Conservation (phyloP, 495 filamentous ascomycete species). For the Cryomyces minteri region DNA sequence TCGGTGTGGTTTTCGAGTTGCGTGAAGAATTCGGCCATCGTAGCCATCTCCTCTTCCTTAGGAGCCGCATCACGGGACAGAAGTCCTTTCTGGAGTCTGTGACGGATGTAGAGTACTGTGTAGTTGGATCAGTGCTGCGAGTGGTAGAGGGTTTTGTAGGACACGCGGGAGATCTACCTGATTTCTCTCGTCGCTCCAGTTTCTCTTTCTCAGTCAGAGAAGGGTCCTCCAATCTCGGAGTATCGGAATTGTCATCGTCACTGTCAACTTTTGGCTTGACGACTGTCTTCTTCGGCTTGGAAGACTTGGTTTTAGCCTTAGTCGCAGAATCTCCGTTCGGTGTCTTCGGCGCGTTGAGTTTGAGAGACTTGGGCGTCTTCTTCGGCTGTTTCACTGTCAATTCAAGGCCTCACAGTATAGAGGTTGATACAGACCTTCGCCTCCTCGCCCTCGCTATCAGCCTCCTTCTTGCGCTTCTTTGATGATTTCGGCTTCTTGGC, state of each 20-base stretch:
- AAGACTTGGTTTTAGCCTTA: constrained; percentile 20
- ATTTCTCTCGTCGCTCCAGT: constrained; percentile 37
- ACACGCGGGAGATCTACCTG: constrained; percentile 24
- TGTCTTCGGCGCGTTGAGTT: constrained; percentile 40
- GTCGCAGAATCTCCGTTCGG: constrained; percentile 24
- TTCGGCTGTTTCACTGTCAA: constrained; percentile 20
- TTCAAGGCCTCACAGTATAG: neutral
- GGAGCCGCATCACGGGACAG: constrained; percentile 63
- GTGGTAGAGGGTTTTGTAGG: neutral
- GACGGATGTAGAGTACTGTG: constrained; percentile 61
- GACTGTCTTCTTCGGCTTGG: constrained; percentile 31
- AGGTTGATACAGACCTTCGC: constrained; percentile 34
- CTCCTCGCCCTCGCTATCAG: constrained; percentile 43
- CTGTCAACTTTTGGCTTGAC: constrained; percentile 23
- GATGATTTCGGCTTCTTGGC: constrained; percentile 36
- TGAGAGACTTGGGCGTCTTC: constrained; percentile 47
- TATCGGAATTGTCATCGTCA: constrained; percentile 28
- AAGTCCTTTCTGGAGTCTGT: constrained; percentile 82
- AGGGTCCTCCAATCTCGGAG: constrained; percentile 32
- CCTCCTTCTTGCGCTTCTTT: constrained; percentile 54
- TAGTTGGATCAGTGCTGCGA: neutral
- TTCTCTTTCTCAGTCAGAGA: constrained; percentile 40
- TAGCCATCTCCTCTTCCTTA: constrained; percentile 68
- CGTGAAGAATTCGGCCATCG: constrained; percentile 59
- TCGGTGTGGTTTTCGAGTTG: constrained; percentile 65